phyloP scores from a whole-genome alignment of 768 basidiomycete genomes.

The Butyriboletus loyo region DNA sequence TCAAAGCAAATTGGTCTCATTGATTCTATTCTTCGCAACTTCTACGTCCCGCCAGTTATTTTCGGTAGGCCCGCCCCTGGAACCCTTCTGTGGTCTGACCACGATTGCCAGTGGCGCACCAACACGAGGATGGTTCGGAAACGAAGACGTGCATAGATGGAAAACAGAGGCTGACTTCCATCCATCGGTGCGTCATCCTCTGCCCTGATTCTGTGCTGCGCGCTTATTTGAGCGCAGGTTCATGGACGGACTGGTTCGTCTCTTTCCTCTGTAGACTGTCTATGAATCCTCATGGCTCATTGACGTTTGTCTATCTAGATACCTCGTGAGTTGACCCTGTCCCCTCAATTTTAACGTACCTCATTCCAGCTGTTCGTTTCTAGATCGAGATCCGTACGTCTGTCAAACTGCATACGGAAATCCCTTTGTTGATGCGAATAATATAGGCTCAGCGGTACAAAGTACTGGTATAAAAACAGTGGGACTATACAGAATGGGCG shows the following conservation, averaged over 20 bases:
- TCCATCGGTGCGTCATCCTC: constrained; percentile 51
- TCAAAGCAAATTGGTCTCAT: constrained; percentile 71
- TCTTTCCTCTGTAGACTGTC: neutral
- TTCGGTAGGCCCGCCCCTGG: constrained; percentile 46
- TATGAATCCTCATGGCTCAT: constrained; percentile 2
- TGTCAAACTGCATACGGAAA: too few species aligned
- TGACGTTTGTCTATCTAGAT: constrained; percentile 38
- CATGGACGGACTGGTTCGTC: constrained; percentile 64
- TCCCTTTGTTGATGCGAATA: neutral
- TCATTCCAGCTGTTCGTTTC: neutral
- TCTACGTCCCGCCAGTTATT: constrained; percentile 76
- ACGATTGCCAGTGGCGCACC: constrained; percentile 42
- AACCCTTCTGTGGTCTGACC: neutral
- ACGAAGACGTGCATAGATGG: constrained; percentile 72
- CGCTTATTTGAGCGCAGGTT: constrained; percentile 41
- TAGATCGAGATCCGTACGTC: constrained; percentile 48
- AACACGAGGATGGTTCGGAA: constrained; percentile 60
- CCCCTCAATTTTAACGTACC: neutral
- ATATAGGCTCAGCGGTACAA: constrained; percentile 33
- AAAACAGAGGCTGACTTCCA: constrained; percentile 77
- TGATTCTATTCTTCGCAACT: constrained; percentile 76
- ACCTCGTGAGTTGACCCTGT: constrained; percentile 41
- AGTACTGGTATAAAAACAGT: constrained; percentile 48
- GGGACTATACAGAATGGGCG: constrained; percentile 6
- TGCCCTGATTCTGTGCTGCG: neutral